phyloP scores from a whole-genome alignment of 805 yeast species.

The Pichia exigua region DNA sequence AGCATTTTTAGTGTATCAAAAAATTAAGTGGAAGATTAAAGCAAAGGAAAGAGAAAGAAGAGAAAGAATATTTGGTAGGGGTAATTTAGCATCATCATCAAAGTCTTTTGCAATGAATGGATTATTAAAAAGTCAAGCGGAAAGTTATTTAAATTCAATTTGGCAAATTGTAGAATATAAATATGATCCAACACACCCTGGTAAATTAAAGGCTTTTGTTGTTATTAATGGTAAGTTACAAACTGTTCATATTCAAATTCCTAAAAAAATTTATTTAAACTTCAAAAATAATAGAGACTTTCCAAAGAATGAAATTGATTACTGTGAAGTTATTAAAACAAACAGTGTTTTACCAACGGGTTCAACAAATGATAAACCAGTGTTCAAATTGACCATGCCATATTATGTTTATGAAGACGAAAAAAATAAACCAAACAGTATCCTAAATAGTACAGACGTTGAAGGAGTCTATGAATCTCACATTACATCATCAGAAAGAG shows the following conservation, averaged over 20 bases:
- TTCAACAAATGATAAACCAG: constrained; percentile 34
- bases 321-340: constrained; percentile 51
- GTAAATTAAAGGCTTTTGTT: constrained; percentile 70
- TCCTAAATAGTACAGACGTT: constrained; percentile 54
- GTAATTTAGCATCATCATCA: constrained; percentile 20
- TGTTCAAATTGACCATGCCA: constrained; percentile 62
- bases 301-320: constrained; percentile 31
- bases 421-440: constrained; percentile 45
- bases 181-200: constrained; percentile 46
- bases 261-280: constrained; percentile 64
- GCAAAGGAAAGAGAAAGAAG: constrained; percentile 66
- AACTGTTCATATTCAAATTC: constrained; percentile 61
- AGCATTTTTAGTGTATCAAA: constrained; percentile 66
- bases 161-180: constrained; percentile 85
- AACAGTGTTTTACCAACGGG: constrained; percentile 67
- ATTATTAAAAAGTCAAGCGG: constrained; percentile 72
- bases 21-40: constrained; percentile 82
- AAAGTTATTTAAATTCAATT: constrained; percentile 60
- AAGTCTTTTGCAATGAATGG: constrained; percentile 56
- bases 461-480: constrained; percentile 73
- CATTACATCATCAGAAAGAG: constrained; percentile 59
- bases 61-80: constrained; percentile 65
- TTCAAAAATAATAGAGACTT: constrained; percentile 38
- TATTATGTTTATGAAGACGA: constrained; percentile 57
- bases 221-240: constrained; percentile 67